A percentile compares a stretch with the other conserved stretches of the same genome.
Evolutionary conservation across 139 green algal genomes (phyloP).

Genomic region (Picochlorum sp.): DNA sequence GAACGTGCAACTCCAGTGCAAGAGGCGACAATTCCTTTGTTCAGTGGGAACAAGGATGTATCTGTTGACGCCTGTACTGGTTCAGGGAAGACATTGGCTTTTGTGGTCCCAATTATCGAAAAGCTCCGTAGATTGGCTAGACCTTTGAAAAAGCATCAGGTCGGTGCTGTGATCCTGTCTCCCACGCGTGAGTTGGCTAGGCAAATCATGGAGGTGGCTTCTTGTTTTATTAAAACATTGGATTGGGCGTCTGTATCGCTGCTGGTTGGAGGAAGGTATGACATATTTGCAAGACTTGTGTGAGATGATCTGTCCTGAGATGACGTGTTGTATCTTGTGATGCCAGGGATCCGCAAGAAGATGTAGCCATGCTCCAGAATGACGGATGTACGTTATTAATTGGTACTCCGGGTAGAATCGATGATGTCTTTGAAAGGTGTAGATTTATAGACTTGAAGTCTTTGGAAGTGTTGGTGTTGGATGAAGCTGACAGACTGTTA

Average conservation of each 20-base stretch:
- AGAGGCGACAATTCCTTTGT: constrained; percentile 82
- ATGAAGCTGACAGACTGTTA: constrained; percentile 93
- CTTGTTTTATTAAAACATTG: constrained; percentile 60
- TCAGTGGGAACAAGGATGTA: constrained; percentile 91
- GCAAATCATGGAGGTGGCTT: constrained; percentile 78
- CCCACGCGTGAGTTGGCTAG: constrained; percentile 88
- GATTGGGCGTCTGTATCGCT: constrained; percentile 38
- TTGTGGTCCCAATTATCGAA: constrained; percentile 89
- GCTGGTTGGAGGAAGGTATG: constrained; percentile 65
- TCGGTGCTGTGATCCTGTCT: constrained; percentile 84
- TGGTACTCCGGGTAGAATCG: constrained; percentile 85
- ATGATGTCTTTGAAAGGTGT: constrained; percentile 75
- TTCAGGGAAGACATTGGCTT: constrained; percentile 96
- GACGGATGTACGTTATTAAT: constrained; percentile 74
- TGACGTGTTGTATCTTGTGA: constrained; percentile 24
- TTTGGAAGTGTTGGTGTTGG: constrained; percentile 82
- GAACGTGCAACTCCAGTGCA: constrained; percentile 80
- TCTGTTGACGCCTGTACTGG: constrained; percentile 91
- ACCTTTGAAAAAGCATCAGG: constrained; percentile 63
- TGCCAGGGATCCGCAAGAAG: constrained; percentile 37
- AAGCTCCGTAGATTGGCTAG: constrained; percentile 61
- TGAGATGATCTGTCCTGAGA: neutral
- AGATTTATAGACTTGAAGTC: constrained; percentile 48
- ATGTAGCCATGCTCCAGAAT: constrained; percentile 56
- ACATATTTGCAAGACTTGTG: neutral